phyloP scores from a whole-genome alignment of 805 yeast species.

The Myxozyma kluyveri region DNA sequence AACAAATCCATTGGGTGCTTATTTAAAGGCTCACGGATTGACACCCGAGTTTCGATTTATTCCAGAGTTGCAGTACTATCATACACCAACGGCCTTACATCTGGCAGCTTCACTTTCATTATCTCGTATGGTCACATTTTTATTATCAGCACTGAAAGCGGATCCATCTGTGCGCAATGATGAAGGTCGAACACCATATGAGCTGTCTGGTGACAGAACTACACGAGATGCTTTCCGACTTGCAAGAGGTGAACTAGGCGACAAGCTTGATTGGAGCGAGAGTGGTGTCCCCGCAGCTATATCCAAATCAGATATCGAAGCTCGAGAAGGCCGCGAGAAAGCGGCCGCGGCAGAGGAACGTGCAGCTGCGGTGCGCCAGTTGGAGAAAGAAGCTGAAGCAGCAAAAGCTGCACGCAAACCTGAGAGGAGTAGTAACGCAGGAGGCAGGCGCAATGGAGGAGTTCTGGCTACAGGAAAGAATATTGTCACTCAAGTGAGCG shows the following conservation, averaged over 20 bases:
- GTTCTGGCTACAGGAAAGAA: constrained; percentile 5
- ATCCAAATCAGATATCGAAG: constrained; percentile 37
- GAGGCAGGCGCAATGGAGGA: neutral
- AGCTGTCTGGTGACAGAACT: constrained; percentile 50
- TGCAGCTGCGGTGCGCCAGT: constrained; percentile 31
- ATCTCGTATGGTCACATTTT: constrained; percentile 59
- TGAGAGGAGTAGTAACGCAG: neutral
- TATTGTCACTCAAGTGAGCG: constrained; percentile 31
- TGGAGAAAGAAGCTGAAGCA: constrained; percentile 19
- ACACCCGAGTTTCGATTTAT: constrained; percentile 52
- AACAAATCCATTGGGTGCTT: constrained; percentile 68
- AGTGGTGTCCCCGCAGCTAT: constrained; percentile 63
- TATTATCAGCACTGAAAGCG: constrained; percentile 62
- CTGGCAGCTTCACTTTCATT: constrained; percentile 69
- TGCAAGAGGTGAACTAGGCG: constrained; percentile 52
- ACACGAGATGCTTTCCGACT: constrained; percentile 58
- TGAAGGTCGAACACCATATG: constrained; percentile 65
- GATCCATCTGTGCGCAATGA: constrained; percentile 61
- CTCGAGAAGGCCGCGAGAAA: constrained; percentile 28
- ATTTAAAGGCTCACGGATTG: constrained; percentile 56
- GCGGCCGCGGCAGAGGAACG: constrained; percentile 17
- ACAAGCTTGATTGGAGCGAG: constrained; percentile 62
- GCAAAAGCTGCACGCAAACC: constrained; percentile 12
- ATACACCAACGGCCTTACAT: constrained; percentile 74
- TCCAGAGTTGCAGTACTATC: constrained; percentile 53